Percentiles rank a stretch among this genome's conserved stretches.
Conservation (phyloP, 495 filamentous ascomycete genomes). For the Penicillium arizonense region DNA sequence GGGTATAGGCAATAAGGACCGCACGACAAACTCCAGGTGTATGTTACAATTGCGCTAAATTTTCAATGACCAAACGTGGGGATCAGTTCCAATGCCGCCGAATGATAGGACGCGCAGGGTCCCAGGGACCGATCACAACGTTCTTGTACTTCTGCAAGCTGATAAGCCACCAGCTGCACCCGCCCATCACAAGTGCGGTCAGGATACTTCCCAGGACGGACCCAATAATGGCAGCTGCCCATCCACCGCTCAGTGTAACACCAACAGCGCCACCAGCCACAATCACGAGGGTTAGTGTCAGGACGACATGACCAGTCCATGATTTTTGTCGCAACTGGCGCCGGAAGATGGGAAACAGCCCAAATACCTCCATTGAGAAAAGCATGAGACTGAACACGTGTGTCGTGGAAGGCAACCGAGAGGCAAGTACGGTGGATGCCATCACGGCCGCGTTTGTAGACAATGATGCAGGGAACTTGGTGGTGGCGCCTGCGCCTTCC, state of each 20-base stretch:
- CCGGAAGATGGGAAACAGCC: slow-evolving; percentile 91
- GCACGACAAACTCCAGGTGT: slow-evolving; percentile 11
- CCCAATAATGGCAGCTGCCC: slow-evolving; percentile 68
- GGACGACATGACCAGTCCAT: slow-evolving; percentile 75
- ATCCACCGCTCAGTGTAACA: slow-evolving; percentile 68
- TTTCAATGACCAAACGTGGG: neutral
- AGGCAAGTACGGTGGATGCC: slow-evolving; percentile 90
- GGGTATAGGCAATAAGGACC: slow-evolving; percentile 23
- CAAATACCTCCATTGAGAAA: slow-evolving; percentile 96
- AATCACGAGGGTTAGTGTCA: slow-evolving; percentile 78
- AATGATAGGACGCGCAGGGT: slow-evolving; percentile 85
- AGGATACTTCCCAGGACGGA: slow-evolving; percentile 69
- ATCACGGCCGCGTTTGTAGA: slow-evolving; percentile 95
- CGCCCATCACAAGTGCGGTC: slow-evolving; percentile 78
- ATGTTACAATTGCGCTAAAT: slow-evolving; percentile 15
- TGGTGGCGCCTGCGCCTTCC: slow-evolving; percentile 45
- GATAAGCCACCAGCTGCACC: slow-evolving; percentile 97
- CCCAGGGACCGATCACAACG: slow-evolving; percentile 97
- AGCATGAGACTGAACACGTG: slow-evolving; percentile 95
- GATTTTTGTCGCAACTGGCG: slow-evolving; percentile 78
- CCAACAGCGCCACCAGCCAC: slow-evolving; percentile 77
- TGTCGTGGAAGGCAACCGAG: slow-evolving; percentile 78
- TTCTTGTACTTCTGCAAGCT: slow-evolving; percentile 98
- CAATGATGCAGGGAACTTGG: slow-evolving; percentile 76
- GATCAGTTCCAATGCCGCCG: slow-evolving; percentile 56